A percentile compares a stretch with the other conserved stretches of the same genome.
These are phyloP conservation scores for Pleurotus ostreatus DNA, from an alignment of 768 basidiomycete genomes.

Conservation along the genomic window DNA sequence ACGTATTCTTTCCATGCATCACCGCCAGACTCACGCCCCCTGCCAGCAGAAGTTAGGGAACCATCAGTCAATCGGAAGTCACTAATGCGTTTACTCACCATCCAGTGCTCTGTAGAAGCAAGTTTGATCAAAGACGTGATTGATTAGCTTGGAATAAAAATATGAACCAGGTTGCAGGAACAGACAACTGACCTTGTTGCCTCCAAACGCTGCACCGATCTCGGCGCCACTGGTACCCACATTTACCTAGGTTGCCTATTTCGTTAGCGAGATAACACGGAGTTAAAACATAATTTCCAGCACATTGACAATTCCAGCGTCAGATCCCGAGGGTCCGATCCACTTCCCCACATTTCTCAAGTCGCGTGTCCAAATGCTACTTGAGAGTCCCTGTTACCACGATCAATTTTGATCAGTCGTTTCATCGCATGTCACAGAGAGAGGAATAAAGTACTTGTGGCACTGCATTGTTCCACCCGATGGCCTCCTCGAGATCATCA, in stretches of 20 bases:
- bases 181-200: constrained; percentile 69
- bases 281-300: constrained; percentile 22
- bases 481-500: constrained; percentile 82
- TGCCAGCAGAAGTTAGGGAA: constrained; percentile 23
- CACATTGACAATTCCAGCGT: constrained; percentile 91
- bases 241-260: constrained; percentile 38
- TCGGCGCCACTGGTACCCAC: constrained; percentile 59
- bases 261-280: constrained; percentile 10
- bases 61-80: background rate
- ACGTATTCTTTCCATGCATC: constrained; percentile 99
- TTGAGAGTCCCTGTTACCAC: constrained; percentile 67
- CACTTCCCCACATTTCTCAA: constrained; percentile 83
- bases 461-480: constrained; percentile 87
- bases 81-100: constrained; percentile 47
- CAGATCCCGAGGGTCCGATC: constrained; percentile 87
- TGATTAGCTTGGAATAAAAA: constrained; percentile 11
- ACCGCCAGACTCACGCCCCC: constrained; percentile 95
- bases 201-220: constrained; percentile 85
- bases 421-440: constrained; percentile 9
- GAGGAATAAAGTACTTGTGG: constrained; percentile 48
- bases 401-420: constrained; percentile 10
- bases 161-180: constrained; percentile 3
- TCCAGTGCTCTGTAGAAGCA: constrained; percentile 63
- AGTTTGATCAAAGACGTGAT: constrained; percentile 16
- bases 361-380: constrained; percentile 87